phyloP scores from a whole-genome alignment of 2,329 filamentous ascomycete species.

The Stachybotrys chlorohalonatus region DNA sequence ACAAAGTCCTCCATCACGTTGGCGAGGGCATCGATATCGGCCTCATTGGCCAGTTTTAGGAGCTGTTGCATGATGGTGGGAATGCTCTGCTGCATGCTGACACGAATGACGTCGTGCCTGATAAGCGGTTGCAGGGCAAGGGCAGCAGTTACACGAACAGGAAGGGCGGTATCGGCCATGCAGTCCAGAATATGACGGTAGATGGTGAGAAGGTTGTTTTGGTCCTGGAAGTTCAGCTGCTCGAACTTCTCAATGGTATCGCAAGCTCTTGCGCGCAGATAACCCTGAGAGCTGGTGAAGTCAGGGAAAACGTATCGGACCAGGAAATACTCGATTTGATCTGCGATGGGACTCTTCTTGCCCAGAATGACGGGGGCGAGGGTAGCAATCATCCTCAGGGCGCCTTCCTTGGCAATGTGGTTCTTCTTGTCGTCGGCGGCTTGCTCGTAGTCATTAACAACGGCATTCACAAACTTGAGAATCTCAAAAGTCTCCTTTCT shows the following conservation, averaged over 20 bases:
- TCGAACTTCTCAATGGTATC: slow-evolving; percentile 98
- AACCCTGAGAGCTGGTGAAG: slow-evolving; percentile 86
- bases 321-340: slow-evolving; percentile 97
- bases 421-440: slow-evolving; percentile 84
- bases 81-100: slow-evolving; percentile 95
- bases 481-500: slow-evolving; percentile 95
- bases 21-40: slow-evolving; percentile 91
- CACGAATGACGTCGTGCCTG: slow-evolving; percentile 85
- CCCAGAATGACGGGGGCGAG: slow-evolving; percentile 87
- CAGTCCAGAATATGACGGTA: slow-evolving; percentile 96
- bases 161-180: slow-evolving; percentile 89
- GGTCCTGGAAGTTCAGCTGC: slow-evolving; percentile 92
- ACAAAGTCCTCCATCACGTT: slow-evolving; percentile 99
- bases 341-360: slow-evolving; percentile 96
- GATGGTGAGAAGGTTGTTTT: slow-evolving; percentile 89
- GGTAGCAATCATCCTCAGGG: slow-evolving; percentile 93
- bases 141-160: slow-evolving; percentile 88
- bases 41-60: slow-evolving; percentile 92
- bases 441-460: slow-evolving; percentile 87
- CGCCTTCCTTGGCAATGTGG: slow-evolving; percentile 91
- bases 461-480: slow-evolving; percentile 85
- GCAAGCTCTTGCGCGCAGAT: slow-evolving; percentile 87
- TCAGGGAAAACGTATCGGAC: slow-evolving; percentile 98
- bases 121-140: slow-evolving; percentile 93
- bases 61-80: slow-evolving; percentile 99